A percentile compares a stretch with the other conserved stretches of the same genome.
Evolutionary conservation across 2,329 filamentous ascomycete species (phyloP).

Genomic region (Pleomassaria siparia): DNA sequence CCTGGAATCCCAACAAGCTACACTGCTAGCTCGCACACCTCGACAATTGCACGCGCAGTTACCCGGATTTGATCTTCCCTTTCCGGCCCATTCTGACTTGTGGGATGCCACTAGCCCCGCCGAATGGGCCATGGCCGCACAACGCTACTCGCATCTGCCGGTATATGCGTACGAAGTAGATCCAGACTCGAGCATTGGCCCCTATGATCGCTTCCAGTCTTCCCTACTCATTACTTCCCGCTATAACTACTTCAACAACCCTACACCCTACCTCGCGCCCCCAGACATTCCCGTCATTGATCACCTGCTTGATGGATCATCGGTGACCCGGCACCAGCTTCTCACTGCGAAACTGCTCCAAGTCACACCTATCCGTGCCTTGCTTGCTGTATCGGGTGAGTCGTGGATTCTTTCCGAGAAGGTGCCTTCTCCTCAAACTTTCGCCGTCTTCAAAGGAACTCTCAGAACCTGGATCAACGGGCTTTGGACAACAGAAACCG

Average conservation of each 20-base stretch:
- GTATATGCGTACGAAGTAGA: constrained; percentile 28
- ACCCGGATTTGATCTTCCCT: constrained; percentile 39
- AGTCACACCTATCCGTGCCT: constrained; percentile 42
- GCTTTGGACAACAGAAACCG: constrained; percentile 22
- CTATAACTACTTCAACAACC: constrained; percentile 26
- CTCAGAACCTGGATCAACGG: constrained; percentile 41
- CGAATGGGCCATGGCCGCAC: constrained; percentile 26
- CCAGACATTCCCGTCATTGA: constrained; percentile 19
- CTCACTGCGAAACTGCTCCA: constrained; percentile 42
- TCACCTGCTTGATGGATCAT: constrained; percentile 25
- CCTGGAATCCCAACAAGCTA: constrained; percentile 44
- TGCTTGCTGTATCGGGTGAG: constrained; percentile 49
- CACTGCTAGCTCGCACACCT: constrained; percentile 29
- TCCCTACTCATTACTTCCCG: constrained; percentile 39
- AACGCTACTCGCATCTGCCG: constrained; percentile 21
- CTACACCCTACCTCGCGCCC: constrained; percentile 15
- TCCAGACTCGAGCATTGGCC: constrained; percentile 9
- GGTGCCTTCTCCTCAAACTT: constrained; percentile 36
- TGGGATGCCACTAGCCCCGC: constrained; percentile 39
- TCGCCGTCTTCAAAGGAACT: constrained; percentile 31
- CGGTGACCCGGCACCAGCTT: constrained; percentile 30
- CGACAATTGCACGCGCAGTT: constrained; percentile 18
- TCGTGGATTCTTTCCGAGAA: constrained; percentile 50
- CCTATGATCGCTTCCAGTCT: constrained; percentile 40
- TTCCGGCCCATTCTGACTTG: constrained; percentile 35